A percentile compares a stretch with the other conserved stretches of the same genome.
Conservation (phyloP, 371 early-diverging fungal genomes). For the Umbelopsis sp. region DNA sequence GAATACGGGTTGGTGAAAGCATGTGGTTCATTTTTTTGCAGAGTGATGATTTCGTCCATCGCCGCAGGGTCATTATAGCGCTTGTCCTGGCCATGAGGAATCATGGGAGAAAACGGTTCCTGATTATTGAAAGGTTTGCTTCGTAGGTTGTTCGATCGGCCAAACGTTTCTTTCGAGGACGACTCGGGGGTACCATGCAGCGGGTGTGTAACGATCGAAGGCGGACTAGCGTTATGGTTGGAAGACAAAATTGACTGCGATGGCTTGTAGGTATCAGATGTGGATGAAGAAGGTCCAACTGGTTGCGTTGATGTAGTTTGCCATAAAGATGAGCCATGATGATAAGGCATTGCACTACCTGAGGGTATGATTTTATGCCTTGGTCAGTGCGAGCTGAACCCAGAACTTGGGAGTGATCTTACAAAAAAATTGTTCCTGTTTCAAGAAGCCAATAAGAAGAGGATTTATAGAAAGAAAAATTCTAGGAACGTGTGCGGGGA, state of each 20-base stretch:
- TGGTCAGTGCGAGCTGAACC: conserved; percentile 16
- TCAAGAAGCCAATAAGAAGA: background rate
- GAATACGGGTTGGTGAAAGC: conserved; percentile 5
- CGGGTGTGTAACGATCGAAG: conserved; percentile 8
- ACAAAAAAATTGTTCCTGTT: conserved; percentile 1
- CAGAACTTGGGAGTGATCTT: background rate
- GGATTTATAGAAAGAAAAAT: background rate
- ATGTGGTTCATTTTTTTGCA: conserved; percentile 16
- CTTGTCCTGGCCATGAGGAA: background rate
- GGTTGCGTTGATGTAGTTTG: conserved; percentile 5
- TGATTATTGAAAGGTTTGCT: background rate
- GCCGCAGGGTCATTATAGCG: background rate
- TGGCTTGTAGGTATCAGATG: background rate
- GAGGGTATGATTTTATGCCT: background rate
- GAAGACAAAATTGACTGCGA: conserved; percentile 14
- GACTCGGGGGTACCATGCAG: conserved; percentile 17
- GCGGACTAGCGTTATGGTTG: conserved; percentile 12
- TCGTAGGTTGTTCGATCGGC: conserved; percentile 7
- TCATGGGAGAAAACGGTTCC: background rate
- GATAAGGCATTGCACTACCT: conserved; percentile 15
- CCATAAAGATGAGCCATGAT: conserved; percentile 6
- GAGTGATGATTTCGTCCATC: background rate
- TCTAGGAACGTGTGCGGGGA: background rate
- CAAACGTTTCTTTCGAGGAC: conserved; percentile 10
- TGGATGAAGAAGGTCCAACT: background rate